Evolutionary conservation across 2,329 filamentous ascomycete species (phyloP).

Genomic region (Magnaporthiopsis poae): DNA sequence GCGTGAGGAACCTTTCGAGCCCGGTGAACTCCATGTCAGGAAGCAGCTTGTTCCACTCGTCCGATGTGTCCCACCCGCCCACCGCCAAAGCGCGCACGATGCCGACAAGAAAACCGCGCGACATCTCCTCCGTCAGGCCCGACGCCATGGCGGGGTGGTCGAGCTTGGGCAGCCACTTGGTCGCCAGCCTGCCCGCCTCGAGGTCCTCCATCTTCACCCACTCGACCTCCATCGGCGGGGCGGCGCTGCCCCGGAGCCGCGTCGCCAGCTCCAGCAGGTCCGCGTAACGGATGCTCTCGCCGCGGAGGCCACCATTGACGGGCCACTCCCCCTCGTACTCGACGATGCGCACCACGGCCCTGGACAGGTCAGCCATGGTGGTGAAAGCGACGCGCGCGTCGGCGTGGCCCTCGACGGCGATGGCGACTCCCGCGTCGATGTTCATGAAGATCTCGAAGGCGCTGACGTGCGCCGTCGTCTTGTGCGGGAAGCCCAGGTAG

Average conservation of each 20-base stretch:
- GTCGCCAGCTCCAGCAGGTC: constrained; percentile 30
- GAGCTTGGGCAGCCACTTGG: constrained; percentile 30
- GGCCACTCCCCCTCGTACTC: constrained; percentile 37
- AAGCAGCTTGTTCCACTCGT: constrained; percentile 33
- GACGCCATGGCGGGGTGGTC: constrained; percentile 23
- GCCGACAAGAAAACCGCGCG: constrained; percentile 29
- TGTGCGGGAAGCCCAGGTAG: constrained; percentile 42
- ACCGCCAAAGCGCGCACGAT: constrained; percentile 30
- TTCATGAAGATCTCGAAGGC: constrained; percentile 29
- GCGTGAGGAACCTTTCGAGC: constrained; percentile 31
- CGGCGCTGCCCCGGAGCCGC: constrained; percentile 7
- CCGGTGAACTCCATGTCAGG: constrained; percentile 32
- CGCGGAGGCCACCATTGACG: constrained; percentile 28
- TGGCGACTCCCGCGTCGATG: constrained; percentile 30
- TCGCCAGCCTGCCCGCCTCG: constrained; percentile 28
- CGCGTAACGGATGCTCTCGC: constrained; percentile 24
- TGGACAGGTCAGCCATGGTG: constrained; percentile 32
- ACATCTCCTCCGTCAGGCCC: constrained; percentile 24
- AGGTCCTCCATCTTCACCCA: constrained; percentile 38
- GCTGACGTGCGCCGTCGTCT: constrained; percentile 33
- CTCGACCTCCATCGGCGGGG: constrained; percentile 29
- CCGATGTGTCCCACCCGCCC: constrained; percentile 33
- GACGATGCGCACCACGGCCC: constrained; percentile 28
- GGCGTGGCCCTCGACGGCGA: constrained; percentile 32
- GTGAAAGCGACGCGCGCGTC: constrained; percentile 34